Conservation (phyloP, 2,329 filamentous ascomycete genomes). For the Epichloe sibirici region DNA sequence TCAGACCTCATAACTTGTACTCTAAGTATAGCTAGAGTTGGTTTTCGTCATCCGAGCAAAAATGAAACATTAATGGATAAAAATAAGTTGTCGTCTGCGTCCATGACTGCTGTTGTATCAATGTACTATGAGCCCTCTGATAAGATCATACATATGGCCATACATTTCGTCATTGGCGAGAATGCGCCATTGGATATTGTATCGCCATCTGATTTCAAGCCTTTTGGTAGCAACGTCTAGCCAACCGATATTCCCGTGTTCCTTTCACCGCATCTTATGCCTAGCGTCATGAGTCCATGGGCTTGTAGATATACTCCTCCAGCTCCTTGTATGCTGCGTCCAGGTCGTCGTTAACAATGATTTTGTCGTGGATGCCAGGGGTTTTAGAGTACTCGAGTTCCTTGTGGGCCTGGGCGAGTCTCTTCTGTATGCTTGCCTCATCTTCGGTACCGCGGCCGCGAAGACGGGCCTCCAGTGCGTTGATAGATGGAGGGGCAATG, state of each 20-base stretch:
- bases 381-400: slow-evolving; percentile 64
- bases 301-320: slow-evolving; percentile 35
- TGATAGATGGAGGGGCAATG: slow-evolving; percentile 65
- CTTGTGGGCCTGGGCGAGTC: slow-evolving; percentile 57
- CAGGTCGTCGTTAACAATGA: slow-evolving; percentile 31
- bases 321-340: slow-evolving; percentile 41
- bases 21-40: slow-evolving; percentile 19
- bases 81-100: neutral
- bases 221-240: neutral
- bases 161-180: neutral
- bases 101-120: neutral
- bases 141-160: no score
- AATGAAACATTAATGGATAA: slow-evolving; percentile 5
- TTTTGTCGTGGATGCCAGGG: slow-evolving; percentile 38
- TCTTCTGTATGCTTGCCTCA: slow-evolving; percentile 57
- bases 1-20: slow-evolving; percentile 22
- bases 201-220: neutral
- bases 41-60: slow-evolving; percentile 13
- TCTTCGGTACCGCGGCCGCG: slow-evolving; percentile 67
- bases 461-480: slow-evolving; percentile 61
- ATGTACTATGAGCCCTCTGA: neutral
- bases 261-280: neutral
- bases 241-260: neutral
- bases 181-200: neutral
- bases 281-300: slow-evolving; percentile 7